Conservation (phyloP, 2,329 filamentous ascomycete species). For the Alternaria solani region DNA sequence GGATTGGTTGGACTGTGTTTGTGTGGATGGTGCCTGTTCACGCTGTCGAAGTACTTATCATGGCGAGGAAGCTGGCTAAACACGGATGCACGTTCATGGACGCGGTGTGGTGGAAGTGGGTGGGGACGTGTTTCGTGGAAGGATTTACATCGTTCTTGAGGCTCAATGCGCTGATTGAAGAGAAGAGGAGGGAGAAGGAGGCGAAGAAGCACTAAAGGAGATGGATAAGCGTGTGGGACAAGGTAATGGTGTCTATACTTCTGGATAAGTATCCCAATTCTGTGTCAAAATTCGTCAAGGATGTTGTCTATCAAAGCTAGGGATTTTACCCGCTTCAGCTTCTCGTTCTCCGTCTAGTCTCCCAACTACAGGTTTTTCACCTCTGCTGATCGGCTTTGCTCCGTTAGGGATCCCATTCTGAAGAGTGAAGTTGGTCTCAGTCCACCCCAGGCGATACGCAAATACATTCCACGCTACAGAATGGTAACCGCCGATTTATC, state of each 20-base stretch:
- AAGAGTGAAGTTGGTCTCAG: neutral
- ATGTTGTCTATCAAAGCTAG: neutral
- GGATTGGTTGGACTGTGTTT: slow-evolving; percentile 67
- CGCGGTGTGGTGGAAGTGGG: slow-evolving; percentile 63
- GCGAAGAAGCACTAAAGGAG: slow-evolving; percentile 31
- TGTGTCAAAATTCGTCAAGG: neutral
- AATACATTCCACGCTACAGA: neutral
- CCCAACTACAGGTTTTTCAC: neutral
- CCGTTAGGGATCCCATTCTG: neutral
- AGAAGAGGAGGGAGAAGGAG: slow-evolving; percentile 42
- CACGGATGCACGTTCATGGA: slow-evolving; percentile 62
- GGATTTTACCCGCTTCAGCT: neutral
- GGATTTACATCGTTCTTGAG: slow-evolving; percentile 60
- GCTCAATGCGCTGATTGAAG: slow-evolving; percentile 35
- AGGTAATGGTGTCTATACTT: too few species aligned
- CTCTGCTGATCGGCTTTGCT: neutral
- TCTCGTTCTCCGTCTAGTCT: neutral
- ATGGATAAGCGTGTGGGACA: too few species aligned
- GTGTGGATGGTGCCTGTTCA: slow-evolving; percentile 71
- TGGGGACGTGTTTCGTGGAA: slow-evolving; percentile 61
- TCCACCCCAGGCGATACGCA: neutral
- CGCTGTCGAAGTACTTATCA: slow-evolving; percentile 64
- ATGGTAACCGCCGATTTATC: neutral
- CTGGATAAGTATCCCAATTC: too few species aligned
- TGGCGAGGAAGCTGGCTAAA: slow-evolving; percentile 58